Conservation (phyloP, 2,329 filamentous ascomycete species). For the Fusarium penzigii region DNA sequence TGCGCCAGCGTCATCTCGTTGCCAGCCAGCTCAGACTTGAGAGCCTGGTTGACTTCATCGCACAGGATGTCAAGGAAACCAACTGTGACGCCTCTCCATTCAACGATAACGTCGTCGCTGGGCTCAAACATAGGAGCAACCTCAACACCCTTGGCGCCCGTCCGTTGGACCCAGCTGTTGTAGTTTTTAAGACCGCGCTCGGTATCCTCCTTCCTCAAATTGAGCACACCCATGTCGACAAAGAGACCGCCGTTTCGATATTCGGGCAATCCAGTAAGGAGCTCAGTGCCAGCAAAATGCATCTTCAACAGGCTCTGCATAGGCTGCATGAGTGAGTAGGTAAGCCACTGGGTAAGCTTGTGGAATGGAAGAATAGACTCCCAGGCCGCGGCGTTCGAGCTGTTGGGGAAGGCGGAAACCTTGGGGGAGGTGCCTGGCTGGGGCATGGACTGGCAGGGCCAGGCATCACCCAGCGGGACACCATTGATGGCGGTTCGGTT, state of each 20-base stretch:
- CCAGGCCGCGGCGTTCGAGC: conserved; percentile 48
- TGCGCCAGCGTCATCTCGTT: conserved; percentile 78
- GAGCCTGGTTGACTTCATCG: conserved; percentile 36
- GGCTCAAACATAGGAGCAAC: conserved; percentile 61
- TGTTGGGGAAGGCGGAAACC: conserved; percentile 27
- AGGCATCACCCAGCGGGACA: conserved; percentile 86
- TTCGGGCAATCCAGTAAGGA: conserved; percentile 85
- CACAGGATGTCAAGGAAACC: conserved; percentile 59
- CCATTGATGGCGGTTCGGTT: conserved; percentile 87
- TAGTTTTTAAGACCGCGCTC: conserved; percentile 68
- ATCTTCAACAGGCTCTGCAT: conserved; percentile 81
- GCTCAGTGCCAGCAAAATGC: conserved; percentile 76
- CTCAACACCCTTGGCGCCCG: conserved; percentile 62
- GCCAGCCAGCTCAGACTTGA: conserved; percentile 61
- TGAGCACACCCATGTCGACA: conserved; percentile 80
- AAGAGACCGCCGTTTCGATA: conserved; percentile 91
- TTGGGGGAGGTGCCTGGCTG: conserved; percentile 47
- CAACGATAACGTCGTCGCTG: conserved; percentile 62
- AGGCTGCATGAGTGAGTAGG: conserved; percentile 89
- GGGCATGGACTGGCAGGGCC: conserved; percentile 85
- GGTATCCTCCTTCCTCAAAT: conserved; percentile 68
- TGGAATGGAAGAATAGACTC: conserved; percentile 87
- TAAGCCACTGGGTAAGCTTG: conserved; percentile 93
- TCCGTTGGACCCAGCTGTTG: conserved; percentile 68
- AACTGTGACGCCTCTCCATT: conserved; percentile 66